Conservation (phyloP, 2,329 filamentous ascomycete species). For the Scytalidium sp. region DNA sequence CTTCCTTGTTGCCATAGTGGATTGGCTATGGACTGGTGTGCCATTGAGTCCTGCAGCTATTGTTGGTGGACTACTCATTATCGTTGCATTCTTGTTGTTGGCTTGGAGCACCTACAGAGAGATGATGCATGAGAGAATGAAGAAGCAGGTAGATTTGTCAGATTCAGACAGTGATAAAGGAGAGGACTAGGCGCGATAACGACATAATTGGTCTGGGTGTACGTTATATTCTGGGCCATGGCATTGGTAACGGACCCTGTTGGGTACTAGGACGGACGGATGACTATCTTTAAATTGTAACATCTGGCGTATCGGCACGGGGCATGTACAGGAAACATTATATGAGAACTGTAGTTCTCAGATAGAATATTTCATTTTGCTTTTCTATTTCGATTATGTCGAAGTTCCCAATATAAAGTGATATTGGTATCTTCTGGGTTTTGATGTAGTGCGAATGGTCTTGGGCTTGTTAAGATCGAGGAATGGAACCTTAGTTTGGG, state of each 20-base stretch:
- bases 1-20: constrained; percentile 89
- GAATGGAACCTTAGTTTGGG: too few species aligned
- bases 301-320: neutral
- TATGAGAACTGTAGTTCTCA: too few species aligned
- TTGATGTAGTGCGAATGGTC: too few species aligned
- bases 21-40: constrained; percentile 81
- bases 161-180: constrained; percentile 43
- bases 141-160: constrained; percentile 44
- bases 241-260: neutral
- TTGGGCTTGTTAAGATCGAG: too few species aligned
- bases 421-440: too few species aligned
- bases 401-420: too few species aligned
- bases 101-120: constrained; percentile 92
- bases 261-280: neutral
- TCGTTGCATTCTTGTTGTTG: constrained; percentile 80
- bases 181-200: constrained; percentile 26
- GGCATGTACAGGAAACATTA: neutral
- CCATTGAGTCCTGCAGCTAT: constrained; percentile 73
- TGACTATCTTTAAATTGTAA: neutral
- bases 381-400: neutral
- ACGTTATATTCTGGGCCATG: neutral
- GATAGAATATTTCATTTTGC: neutral
- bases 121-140: constrained; percentile 78
- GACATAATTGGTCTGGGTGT: neutral
- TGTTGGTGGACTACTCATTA: constrained; percentile 80